phyloP scores from a whole-genome alignment of 768 basidiomycete species.

The Hydnomerulius pinastri region DNA sequence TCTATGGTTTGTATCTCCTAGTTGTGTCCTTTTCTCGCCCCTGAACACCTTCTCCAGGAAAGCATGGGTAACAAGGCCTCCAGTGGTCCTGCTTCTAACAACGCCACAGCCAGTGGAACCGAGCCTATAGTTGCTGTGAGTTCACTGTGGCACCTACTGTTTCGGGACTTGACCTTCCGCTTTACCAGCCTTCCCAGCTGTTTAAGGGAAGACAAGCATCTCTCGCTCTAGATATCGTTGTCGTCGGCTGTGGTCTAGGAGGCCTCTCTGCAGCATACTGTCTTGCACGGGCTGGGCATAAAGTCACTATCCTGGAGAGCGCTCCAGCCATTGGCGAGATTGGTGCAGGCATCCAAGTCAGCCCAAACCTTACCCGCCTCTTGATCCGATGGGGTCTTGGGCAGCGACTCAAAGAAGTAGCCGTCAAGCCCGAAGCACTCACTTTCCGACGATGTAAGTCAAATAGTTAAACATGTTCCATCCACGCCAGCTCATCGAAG shows the following conservation, averaged over 20 bases:
- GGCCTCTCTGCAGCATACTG: constrained; percentile 49
- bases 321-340: constrained; percentile 43
- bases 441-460: constrained; percentile 44
- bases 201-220: constrained; percentile 26
- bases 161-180: neutral
- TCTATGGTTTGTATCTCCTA: neutral
- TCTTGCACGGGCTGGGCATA: constrained; percentile 49
- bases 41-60: neutral
- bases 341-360: constrained; percentile 55
- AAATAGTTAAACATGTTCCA: neutral
- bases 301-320: constrained; percentile 48
- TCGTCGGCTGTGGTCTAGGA: constrained; percentile 55
- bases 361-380: constrained; percentile 44
- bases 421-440: constrained; percentile 41
- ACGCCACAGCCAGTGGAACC: neutral
- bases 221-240: constrained; percentile 36
- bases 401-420: constrained; percentile 38
- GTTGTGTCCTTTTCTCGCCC: neutral
- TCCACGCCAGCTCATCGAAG: neutral
- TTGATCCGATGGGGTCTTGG: constrained; percentile 54
- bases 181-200: constrained; percentile 10
- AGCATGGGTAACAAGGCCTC: neutral
- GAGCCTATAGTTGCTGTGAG: neutral
- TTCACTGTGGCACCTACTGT: neutral
- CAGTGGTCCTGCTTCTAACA: neutral